Percentiles rank a stretch among this genome's conserved stretches.
phyloP scores from a whole-genome alignment of 805 yeast species.

The Monosporozyma aerobia region DNA sequence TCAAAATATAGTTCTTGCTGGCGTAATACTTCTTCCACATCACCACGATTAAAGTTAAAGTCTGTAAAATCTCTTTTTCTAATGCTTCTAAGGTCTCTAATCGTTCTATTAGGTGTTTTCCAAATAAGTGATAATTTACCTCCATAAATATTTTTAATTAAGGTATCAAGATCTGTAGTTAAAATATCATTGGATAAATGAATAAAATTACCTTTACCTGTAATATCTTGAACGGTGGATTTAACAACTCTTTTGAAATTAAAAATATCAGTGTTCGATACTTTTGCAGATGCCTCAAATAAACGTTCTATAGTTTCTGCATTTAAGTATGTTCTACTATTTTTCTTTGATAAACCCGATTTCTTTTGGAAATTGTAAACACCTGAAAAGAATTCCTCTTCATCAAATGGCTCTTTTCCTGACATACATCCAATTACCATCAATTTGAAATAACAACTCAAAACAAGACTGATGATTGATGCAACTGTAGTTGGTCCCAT shows the following conservation, averaged over 20 bases:
- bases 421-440: constrained; percentile 51
- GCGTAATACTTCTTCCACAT: constrained; percentile 14
- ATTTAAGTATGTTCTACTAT: constrained; percentile 46
- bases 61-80: constrained; percentile 12
- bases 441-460: constrained; percentile 57
- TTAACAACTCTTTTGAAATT: constrained; percentile 61
- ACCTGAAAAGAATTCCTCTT: constrained; percentile 55
- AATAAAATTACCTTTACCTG: constrained; percentile 32
- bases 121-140: constrained; percentile 37
- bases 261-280: constrained; percentile 35
- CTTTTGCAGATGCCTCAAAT: constrained; percentile 39
- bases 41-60: constrained; percentile 16
- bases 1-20: constrained; percentile 8
- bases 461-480: constrained; percentile 68
- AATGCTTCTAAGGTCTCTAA: constrained; percentile 16
- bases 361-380: constrained; percentile 75
- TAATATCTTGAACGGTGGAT: constrained; percentile 60
- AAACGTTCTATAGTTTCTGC: constrained; percentile 43
- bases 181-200: constrained; percentile 32
- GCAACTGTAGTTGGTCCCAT: constrained; percentile 64
- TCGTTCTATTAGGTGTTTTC: constrained; percentile 40
- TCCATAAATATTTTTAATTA: constrained; percentile 25
- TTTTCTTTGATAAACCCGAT: constrained; percentile 33
- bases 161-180: constrained; percentile 31
- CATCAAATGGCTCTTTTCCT: constrained; percentile 77